A percentile compares a stretch with the other conserved stretches of the same genome.
phyloP scores from a whole-genome alignment of 163 green algal species.

The Chlorella variabilis region DNA sequence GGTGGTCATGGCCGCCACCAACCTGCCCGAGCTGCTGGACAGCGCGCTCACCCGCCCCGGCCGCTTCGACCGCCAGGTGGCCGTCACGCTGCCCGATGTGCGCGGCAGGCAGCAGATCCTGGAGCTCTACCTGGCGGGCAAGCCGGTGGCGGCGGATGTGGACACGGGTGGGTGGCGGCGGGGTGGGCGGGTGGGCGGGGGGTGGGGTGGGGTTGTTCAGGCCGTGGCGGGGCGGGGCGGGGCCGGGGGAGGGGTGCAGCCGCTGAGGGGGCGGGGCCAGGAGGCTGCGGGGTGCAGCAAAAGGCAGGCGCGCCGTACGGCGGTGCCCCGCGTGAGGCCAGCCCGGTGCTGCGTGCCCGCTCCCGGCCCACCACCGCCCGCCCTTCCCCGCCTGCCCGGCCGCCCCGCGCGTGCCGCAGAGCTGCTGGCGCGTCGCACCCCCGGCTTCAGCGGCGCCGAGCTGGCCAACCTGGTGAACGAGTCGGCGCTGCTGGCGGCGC shows the following conservation, averaged over 20 bases:
- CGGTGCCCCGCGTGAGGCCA: too few species aligned
- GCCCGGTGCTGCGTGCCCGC: too few species aligned
- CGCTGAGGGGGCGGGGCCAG: too few species aligned
- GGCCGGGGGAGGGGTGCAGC: too few species aligned
- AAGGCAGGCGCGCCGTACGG: too few species aligned
- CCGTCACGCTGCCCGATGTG: conserved; percentile 92
- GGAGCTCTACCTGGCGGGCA: conserved; percentile 88
- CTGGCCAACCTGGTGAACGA: conserved; percentile 92
- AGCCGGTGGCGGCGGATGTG: conserved; percentile 81
- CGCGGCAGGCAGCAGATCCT: conserved; percentile 87
- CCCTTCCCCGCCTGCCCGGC: too few species aligned
- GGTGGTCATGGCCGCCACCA: conserved; percentile 95
- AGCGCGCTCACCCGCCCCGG: conserved; percentile 88
- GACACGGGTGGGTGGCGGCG: conserved; percentile 45
- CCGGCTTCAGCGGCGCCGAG: conserved; percentile 85
- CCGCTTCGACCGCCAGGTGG: conserved; percentile 92
- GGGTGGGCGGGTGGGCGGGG: neutral
- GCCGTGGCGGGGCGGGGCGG: too few species aligned
- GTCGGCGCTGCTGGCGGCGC: conserved; percentile 85
- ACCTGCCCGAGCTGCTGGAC: conserved; percentile 95
- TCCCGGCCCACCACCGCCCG: too few species aligned
- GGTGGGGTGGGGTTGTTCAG: neutral
- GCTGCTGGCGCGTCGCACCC: conserved; percentile 85
- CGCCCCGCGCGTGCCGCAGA: too few species aligned
- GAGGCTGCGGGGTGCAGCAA: too few species aligned